Evolutionary conservation across 2,329 filamentous ascomycete genomes (phyloP).

Genomic region (Zymoseptoria pseudotritici): DNA sequence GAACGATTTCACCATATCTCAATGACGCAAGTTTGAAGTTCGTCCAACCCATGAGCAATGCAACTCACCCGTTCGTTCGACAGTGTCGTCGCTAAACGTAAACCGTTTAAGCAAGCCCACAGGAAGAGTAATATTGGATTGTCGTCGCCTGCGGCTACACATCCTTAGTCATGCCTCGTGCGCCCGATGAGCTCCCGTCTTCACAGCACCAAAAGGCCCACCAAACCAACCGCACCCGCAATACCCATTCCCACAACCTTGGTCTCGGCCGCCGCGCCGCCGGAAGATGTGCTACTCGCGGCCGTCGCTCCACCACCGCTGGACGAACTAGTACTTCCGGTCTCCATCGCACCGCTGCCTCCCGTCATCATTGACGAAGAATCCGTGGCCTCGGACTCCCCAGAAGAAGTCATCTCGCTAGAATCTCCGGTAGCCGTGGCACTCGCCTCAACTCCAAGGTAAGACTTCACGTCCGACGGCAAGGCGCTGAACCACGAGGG

Average conservation of each 20-base stretch:
- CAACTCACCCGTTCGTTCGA: too few relatives aligned
- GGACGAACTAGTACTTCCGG: not conserved
- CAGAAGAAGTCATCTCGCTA: constrained; percentile 8
- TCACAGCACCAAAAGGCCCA: not conserved
- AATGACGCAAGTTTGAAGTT: too few relatives aligned
- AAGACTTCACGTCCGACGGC: constrained; percentile 38
- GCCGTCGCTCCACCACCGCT: not conserved
- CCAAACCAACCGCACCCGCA: constrained; percentile 4
- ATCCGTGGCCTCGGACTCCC: not conserved
- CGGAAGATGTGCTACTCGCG: constrained; percentile 2
- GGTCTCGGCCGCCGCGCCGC: constrained; percentile 27
- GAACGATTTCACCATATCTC: too few relatives aligned
- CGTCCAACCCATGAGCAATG: too few relatives aligned
- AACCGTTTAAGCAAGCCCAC: too few relatives aligned
- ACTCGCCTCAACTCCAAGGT: constrained; percentile 28
- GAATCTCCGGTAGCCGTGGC: constrained; percentile 16
- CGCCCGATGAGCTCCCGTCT: not conserved
- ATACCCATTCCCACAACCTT: constrained; percentile 33
- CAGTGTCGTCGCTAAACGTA: not conserved
- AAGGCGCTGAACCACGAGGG: constrained; percentile 41
- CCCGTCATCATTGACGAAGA: not conserved
- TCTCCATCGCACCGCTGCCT: not conserved
- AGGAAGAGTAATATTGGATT: too few relatives aligned
- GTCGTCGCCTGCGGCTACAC: not conserved
- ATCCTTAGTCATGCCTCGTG: not conserved